Percentiles rank a stretch among this genome's conserved stretches.
Evolutionary conservation across 2,329 filamentous ascomycete genomes (phyloP).

Genomic region (Sclerotinia subarctica): DNA sequence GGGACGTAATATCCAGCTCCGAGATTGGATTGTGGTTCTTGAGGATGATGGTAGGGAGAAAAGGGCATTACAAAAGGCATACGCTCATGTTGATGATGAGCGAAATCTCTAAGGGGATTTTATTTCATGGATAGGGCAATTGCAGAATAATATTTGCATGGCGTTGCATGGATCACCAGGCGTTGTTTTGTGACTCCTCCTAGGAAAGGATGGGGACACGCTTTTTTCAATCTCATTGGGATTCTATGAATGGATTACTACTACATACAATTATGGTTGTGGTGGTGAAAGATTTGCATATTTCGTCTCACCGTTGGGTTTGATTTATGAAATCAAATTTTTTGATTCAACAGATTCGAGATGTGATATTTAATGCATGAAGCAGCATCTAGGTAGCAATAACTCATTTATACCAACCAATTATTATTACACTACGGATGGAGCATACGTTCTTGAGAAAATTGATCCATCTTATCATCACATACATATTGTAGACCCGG

Average conservation of each 20-base stretch:
- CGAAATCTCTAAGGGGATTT: slow-evolving; percentile 40
- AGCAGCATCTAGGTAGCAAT: slow-evolving; percentile 1
- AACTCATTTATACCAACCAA: background rate
- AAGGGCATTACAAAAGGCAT: slow-evolving; percentile 53
- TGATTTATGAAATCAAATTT: background rate
- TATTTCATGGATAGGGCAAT: slow-evolving; percentile 11
- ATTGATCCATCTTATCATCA: background rate
- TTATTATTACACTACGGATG: too few species aligned
- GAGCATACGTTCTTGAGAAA: too few species aligned
- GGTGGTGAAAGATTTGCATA: slow-evolving; percentile 2
- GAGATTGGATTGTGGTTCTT: slow-evolving; percentile 76
- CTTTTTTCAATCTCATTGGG: slow-evolving; percentile 13
- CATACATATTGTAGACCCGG: too few species aligned
- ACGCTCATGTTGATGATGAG: slow-evolving; percentile 31
- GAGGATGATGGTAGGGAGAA: slow-evolving; percentile 72
- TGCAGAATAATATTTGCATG: slow-evolving; percentile 18
- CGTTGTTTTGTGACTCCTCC: slow-evolving; percentile 17
- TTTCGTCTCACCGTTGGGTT: slow-evolving; percentile 14
- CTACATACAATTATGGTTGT: slow-evolving; percentile 7
- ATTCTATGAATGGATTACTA: slow-evolving; percentile 13
- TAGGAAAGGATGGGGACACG: slow-evolving; percentile 5
- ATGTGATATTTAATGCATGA: background rate
- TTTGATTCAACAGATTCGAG: background rate
- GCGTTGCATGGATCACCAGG: slow-evolving; percentile 21
- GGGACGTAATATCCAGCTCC: slow-evolving; percentile 75